Evolutionary conservation across 352 stramenopile genomes (phyloP), one percentile per base, ranked within the genome.

Genomic region (Phytophthora multivora): DNA sequence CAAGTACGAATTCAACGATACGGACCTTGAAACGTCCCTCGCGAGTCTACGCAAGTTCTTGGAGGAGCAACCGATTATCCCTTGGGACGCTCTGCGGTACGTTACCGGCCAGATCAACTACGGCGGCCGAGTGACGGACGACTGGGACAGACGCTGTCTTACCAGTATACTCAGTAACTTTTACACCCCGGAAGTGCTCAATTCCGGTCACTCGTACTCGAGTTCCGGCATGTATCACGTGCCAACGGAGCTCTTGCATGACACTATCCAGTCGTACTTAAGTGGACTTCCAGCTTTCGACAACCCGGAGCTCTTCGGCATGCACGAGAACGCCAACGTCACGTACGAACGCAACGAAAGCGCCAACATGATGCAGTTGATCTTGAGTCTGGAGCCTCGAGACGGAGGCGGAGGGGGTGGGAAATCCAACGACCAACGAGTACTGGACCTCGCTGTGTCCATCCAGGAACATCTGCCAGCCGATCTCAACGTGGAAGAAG

Each of bases 81-180:
- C 95, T 7, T 98, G 94, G 94, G 93, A 98, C 57, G 95, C 95
- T 1, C 73, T 98, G 38, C 80, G 88, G 15, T 98, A 98, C 59
- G 93, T 98, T 11, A 98, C 91, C 0, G 84, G 93, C 3, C 92
- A 98, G 58, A 98, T 98, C 68, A 98, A 98, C 75, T 98, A 98
- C 53, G 95, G 95, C 18, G 95, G 95, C 7, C 85, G 95, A n/a
- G 95, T 98, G 10, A 98, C 95, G 2, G 95, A 98, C 64, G 94
- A 98, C 73, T 98, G 91, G 95, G 95, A 98, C 61, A 77, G 95
- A 10, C 79, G 94, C 4, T 97, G 91, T 65, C 67, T 98, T 21
- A 97, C 96, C 67, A 97, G 82, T 42, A 97, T 98, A 42, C 81
- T 98, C 10, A 80, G 83, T 59, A 96, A 95, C 45, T 98, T 96